A percentile compares a stretch with the other conserved stretches of the same genome.
Evolutionary conservation across 495 filamentous ascomycete genomes (phyloP).

Genomic region (Trichocladium antarcticum): DNA sequence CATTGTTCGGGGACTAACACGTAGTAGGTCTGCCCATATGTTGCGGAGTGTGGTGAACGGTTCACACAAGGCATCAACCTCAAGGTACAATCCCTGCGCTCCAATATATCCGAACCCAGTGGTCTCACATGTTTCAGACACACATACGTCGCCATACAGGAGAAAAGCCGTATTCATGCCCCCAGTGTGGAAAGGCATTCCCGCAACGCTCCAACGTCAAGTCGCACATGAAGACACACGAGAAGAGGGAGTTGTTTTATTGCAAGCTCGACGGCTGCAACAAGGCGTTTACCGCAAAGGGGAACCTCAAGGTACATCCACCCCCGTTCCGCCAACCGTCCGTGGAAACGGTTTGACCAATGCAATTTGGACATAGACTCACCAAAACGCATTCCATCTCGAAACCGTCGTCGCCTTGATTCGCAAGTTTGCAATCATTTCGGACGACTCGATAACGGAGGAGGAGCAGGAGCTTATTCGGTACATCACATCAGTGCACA

Average conservation of each 20-base stretch:
- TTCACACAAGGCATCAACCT: conserved; percentile 88
- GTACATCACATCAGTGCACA: conserved; percentile 80
- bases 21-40: conserved; percentile 36
- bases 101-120: background rate
- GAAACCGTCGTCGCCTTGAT: conserved; percentile 62
- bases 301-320: conserved; percentile 66
- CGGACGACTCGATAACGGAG: conserved; percentile 47
- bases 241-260: conserved; percentile 62
- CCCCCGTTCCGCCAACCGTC: background rate
- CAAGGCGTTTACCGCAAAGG: conserved; percentile 79
- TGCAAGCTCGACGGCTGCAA: conserved; percentile 72
- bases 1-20: conserved; percentile 4
- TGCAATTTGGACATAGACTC: conserved; percentile 46
- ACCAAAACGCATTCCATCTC: conserved; percentile 88
- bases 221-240: conserved; percentile 76
- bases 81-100: conserved; percentile 47
- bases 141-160: conserved; percentile 42
- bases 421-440: conserved; percentile 55
- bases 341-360: background rate
- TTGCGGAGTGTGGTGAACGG: conserved; percentile 55
- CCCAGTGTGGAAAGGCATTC: conserved; percentile 75
- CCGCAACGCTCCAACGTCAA: conserved; percentile 82
- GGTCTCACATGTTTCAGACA: conserved; percentile 15
- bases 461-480: conserved; percentile 72
- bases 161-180: conserved; percentile 74